Base-by-base conservation (phyloP, 2,329 filamentous ascomycete species). In the Proliferodiscus dingleyae region DNA sequence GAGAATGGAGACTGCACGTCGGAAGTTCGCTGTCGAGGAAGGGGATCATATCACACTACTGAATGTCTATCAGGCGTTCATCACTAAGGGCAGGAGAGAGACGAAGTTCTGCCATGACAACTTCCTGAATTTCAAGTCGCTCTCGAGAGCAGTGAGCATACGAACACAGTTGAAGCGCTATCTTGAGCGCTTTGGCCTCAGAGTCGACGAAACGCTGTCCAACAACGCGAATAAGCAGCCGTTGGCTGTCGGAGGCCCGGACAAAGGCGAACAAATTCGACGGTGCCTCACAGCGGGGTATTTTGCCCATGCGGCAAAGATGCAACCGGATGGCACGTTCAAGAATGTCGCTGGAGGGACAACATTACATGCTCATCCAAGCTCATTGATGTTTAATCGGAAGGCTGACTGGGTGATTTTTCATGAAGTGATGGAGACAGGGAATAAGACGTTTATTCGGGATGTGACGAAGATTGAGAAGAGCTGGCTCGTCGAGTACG, bases 401-500 rank as follows among this genome's bases (percentile, higher is more conserved):
- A 96, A 94, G 70, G 89, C 89, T 9, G 89, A 96, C 53, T 97
- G 91, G 89, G 89, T 97, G 8, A 78, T 98, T 26, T 98, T 96
- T 62, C 86, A 94, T 59, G 91, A 96, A 68, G 81, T 95, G 29
- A 80, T 95, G 74, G 88, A 97, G 69, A 94, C 87, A 4, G 81
- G 85, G 8, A 80, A 79, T 53, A 97, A 97, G 73, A 89, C 80
- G 0, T 97, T 85, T 63, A 94, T 98, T 58, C 76, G 89, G 45
- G 91, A 97, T 66, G 72, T 97, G 48, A 93, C 84, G n/a, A 93
- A 88, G 70, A 87, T 97, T 58, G 87, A 96, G 64, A 95, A 89
- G 73, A 73, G 71, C n/a, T 98, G 91, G 87, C 73, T 98, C 56
- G 64, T 90, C 38, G 89, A 97, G 65, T 94, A 91, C 71, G 89